These are phyloP conservation scores for Arachnopeziza araneosa DNA, from an alignment of 2,329 filamentous ascomycete genomes.

Conservation along the genomic window DNA sequence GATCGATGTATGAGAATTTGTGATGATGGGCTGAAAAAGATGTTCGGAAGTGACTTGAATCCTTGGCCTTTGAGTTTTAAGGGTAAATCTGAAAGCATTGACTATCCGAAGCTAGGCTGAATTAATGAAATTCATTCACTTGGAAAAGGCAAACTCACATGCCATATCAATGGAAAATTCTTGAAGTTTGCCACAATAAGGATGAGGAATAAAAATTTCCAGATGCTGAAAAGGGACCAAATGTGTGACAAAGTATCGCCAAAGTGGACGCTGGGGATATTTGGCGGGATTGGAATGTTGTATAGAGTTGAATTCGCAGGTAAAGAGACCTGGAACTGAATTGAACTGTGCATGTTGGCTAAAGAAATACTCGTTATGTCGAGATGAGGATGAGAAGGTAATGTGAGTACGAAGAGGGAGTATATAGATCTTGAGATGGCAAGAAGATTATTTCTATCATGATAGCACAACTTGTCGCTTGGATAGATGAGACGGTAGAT, in stretches of 20 bases:
- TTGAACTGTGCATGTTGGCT: background rate
- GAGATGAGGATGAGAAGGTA: background rate
- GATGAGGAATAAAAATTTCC: constrained; percentile 30
- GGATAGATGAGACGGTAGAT: too few species aligned
- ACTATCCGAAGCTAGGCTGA: constrained; percentile 29
- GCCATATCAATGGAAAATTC: constrained; percentile 54
- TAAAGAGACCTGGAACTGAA: background rate
- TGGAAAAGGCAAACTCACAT: constrained; percentile 38
- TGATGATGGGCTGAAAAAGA: constrained; percentile 58
- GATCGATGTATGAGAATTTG: constrained; percentile 52
- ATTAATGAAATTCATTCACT: background rate
- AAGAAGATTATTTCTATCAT: too few species aligned
- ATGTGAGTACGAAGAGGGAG: background rate
- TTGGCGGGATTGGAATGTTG: background rate
- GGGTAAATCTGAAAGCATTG: constrained; percentile 38
- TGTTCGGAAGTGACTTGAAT: constrained; percentile 34
- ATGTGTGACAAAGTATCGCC: constrained; percentile 13
- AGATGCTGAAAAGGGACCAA: constrained; percentile 27
- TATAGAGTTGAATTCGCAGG: background rate
- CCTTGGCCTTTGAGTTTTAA: constrained; percentile 38
- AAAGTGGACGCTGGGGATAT: background rate
- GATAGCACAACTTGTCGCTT: too few species aligned
- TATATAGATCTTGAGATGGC: too few species aligned
- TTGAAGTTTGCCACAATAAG: constrained; percentile 50
- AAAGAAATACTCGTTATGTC: background rate